Evolutionary conservation across 352 stramenopile species (phyloP).

Genomic region (Phytophthora melonis): DNA sequence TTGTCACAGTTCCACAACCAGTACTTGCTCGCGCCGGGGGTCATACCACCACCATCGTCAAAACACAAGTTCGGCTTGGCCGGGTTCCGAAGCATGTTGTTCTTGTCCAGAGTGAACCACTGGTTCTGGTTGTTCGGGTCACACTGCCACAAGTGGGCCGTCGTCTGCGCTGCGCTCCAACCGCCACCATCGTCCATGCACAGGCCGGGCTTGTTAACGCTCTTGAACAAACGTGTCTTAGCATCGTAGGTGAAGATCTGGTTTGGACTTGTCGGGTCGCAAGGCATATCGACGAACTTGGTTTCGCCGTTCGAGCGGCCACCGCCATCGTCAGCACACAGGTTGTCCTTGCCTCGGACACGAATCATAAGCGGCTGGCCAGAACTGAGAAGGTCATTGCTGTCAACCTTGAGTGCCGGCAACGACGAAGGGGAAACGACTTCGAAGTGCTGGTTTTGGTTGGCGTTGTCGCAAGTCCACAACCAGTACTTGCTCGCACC

Average conservation of each 20-base stretch:
- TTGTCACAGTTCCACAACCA: slow-evolving; percentile 24
- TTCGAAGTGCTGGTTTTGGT: slow-evolving; percentile 36
- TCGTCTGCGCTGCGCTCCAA: background rate
- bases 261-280: slow-evolving; percentile 34
- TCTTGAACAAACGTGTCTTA: slow-evolving; percentile 25
- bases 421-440: background rate
- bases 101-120: slow-evolving; percentile 30
- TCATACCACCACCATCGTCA: slow-evolving; percentile 20
- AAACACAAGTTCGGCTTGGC: slow-evolving; percentile 18
- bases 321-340: slow-evolving; percentile 47
- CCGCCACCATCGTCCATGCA: slow-evolving; percentile 43
- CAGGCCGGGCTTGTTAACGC: slow-evolving; percentile 28
- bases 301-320: slow-evolving; percentile 28
- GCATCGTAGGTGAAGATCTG: slow-evolving; percentile 8
- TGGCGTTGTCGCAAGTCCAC: slow-evolving; percentile 21
- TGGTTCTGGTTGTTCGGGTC: slow-evolving; percentile 37
- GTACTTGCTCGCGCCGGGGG: background rate
- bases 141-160: slow-evolving; percentile 4
- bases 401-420: no score
- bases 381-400: background rate
- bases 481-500: background rate
- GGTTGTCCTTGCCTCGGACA: slow-evolving; percentile 12
- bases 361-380: slow-evolving; percentile 27
- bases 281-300: slow-evolving; percentile 35
- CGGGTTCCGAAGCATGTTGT: slow-evolving; percentile 8